Percentiles rank a stretch among this genome's conserved stretches.
Conservation (phyloP, 129 eudicot species). For the Artemisia argyi region DNA sequence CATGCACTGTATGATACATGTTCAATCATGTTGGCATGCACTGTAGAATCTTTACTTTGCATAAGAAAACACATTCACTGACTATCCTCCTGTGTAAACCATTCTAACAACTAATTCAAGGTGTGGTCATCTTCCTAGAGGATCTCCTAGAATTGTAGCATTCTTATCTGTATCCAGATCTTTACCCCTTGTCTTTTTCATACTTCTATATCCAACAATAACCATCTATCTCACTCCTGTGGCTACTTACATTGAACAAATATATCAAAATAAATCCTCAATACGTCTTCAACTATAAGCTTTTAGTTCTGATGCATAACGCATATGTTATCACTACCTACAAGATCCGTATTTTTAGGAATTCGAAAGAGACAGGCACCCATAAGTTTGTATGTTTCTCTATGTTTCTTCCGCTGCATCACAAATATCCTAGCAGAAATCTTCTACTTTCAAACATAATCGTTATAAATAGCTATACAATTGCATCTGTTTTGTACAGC, state of each 20-base stretch:
- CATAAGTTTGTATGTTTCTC: slow-evolving; percentile 47
- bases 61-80: neutral
- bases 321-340: slow-evolving; percentile 7
- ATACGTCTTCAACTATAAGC: neutral
- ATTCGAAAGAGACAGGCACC: slow-evolving; percentile 43
- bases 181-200: neutral
- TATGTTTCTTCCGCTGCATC: slow-evolving; percentile 39
- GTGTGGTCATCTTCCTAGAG: neutral
- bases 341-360: slow-evolving; percentile 18
- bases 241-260: neutral
- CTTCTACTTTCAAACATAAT: slow-evolving; percentile 33
- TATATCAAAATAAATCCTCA: neutral
- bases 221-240: neutral
- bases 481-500: slow-evolving; percentile 22
- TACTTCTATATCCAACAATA: neutral
- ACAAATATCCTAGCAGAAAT: slow-evolving; percentile 35
- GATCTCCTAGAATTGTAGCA: neutral
- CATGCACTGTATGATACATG: neutral
- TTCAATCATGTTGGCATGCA: neutral
- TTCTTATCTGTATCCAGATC: neutral
- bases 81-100: neutral
- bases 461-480: slow-evolving; percentile 28
- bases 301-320: neutral
- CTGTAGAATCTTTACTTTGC: neutral
- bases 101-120: neutral